Percentiles rank a stretch among this genome's conserved stretches.
phyloP scores from a whole-genome alignment of 495 filamentous ascomycete species.

The Neurospora sp. region DNA sequence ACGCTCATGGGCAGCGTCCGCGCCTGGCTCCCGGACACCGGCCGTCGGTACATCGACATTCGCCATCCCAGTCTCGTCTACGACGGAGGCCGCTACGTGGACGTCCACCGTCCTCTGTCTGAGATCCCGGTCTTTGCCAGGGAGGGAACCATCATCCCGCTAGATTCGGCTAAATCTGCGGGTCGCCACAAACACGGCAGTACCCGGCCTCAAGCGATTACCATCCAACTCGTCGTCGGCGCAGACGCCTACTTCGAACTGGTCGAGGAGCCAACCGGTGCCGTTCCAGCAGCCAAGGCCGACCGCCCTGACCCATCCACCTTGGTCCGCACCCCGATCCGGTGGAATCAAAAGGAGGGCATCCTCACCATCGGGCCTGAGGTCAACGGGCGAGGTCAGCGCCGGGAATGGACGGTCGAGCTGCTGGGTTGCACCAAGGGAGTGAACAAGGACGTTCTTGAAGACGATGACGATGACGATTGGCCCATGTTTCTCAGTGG shows the following conservation, averaged over 20 bases:
- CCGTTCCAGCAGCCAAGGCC: slow-evolving; percentile 22
- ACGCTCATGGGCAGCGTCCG: slow-evolving; percentile 30
- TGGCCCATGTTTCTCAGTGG: not conserved
- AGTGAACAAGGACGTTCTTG: not conserved
- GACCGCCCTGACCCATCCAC: slow-evolving; percentile 11
- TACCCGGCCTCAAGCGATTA: slow-evolving; percentile 27
- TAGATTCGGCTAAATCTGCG: slow-evolving; percentile 27
- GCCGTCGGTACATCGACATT: slow-evolving; percentile 38
- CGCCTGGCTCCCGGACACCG: slow-evolving; percentile 40
- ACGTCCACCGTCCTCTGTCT: slow-evolving; percentile 32
- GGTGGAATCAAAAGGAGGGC: slow-evolving; percentile 16
- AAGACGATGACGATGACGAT: not conserved
- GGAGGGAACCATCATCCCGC: slow-evolving; percentile 45
- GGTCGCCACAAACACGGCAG: slow-evolving; percentile 25
- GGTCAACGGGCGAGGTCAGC: slow-evolving; percentile 4
- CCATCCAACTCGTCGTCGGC: slow-evolving; percentile 44
- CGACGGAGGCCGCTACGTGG: slow-evolving; percentile 38
- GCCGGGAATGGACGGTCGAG: slow-evolving; percentile 15
- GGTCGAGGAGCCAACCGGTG: slow-evolving; percentile 30
- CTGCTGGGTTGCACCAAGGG: slow-evolving; percentile 9
- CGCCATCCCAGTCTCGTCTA: slow-evolving; percentile 40
- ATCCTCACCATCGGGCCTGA: slow-evolving; percentile 16
- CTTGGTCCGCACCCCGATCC: slow-evolving; percentile 19
- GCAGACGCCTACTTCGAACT: slow-evolving; percentile 34
- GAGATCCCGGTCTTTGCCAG: slow-evolving; percentile 40